Evolutionary conservation across 495 filamentous ascomycete genomes (phyloP), one percentile per base, ranked within the genome.

Genomic region (Penicillium chermesinum): DNA sequence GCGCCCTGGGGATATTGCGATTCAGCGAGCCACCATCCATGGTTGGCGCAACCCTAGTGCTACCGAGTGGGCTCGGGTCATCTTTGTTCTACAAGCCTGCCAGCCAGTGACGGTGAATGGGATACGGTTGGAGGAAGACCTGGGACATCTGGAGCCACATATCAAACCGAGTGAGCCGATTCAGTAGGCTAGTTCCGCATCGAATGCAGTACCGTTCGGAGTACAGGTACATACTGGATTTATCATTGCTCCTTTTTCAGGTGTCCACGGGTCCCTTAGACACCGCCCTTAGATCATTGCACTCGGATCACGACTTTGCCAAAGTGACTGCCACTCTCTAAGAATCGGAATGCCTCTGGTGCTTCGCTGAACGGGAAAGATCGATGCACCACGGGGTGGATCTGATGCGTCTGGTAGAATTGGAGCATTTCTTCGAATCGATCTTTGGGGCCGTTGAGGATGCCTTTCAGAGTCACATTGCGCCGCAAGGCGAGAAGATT

Each of bases 291-390:
- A 27, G 39, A 10, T 32, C 48, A 45, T 18, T 59, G 44, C 36
- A 86, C 77, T 55, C 75, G 77, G 57, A 89, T 83, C 8, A 73
- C 74, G 3, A 89, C 63, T 67, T 90, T 90, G 5, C 87, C 87
- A 66, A 89, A 83, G 61, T 93, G 87, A 44, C 79, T 81, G 59
- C 84, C 74, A 40, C 76, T 79, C 70, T 78, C 85, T 74, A 86
- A 41, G 42, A 71, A 73, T 44, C 64, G 53, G 44, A 73, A 75
- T 1, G 73, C 73, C 39, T 85, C 74, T 52, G 71, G 74, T 0
- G 70, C 49, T 46, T 79, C 62, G 2, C 76, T 76, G 9, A 87
- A 74, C 0, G 58, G 54, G 53, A 87, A 87, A 9, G 80, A 63
- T 46, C 62, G 72, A 57, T 87, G 82, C 7, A 88, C 64, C 0